These are phyloP conservation scores for Diplodia scrobiculata DNA, from an alignment of 2,329 filamentous ascomycete species.

Conservation along the genomic window DNA sequence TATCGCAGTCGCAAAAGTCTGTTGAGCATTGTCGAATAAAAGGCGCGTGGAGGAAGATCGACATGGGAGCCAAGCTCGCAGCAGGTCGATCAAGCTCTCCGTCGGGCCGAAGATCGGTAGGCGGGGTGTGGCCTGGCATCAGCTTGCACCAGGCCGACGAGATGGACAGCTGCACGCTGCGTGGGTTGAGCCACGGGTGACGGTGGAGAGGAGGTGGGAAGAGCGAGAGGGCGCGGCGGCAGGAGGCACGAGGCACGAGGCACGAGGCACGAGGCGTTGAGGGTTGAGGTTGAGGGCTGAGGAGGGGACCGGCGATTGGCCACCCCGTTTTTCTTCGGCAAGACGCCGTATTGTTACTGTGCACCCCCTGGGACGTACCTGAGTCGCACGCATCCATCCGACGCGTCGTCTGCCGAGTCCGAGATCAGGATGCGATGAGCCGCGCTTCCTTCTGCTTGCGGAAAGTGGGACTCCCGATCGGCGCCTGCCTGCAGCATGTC, in stretches of 20 bases:
- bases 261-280: too few species aligned
- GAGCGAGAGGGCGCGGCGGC: too few species aligned
- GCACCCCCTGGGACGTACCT: not conserved
- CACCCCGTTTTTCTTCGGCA: not conserved
- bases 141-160: not conserved
- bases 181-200: not conserved
- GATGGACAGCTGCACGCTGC: not conserved
- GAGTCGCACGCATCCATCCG: not conserved
- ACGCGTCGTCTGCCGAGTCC: not conserved
- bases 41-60: not conserved
- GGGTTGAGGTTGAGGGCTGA: too few species aligned
- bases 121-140: too few species aligned
- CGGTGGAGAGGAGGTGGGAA: not conserved
- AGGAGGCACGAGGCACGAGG: too few species aligned
- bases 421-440: constrained; percentile 7
- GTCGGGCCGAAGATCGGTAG: constrained; percentile 20
- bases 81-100: not conserved
- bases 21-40: too few species aligned
- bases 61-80: constrained; percentile 4
- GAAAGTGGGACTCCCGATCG: not conserved
- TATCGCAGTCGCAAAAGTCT: not conserved
- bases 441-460: constrained; percentile 4
- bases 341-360: not conserved
- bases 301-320: too few species aligned
- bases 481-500: not conserved